phyloP scores from a whole-genome alignment of 208 protist species.

The Leishmania mexicana region DNA sequence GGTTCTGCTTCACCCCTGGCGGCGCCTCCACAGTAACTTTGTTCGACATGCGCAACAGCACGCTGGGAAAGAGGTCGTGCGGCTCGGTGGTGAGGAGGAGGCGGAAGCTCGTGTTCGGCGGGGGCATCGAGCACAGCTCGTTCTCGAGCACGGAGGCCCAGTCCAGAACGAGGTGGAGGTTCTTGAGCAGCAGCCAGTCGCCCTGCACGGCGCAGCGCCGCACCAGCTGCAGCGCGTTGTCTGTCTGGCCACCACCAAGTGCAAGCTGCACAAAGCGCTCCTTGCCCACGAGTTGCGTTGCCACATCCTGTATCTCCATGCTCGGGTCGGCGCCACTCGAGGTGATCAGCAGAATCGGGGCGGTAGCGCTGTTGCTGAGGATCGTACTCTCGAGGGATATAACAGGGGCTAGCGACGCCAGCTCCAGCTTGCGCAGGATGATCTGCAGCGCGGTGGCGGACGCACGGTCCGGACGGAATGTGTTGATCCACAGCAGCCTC shows the following conservation, averaged over 20 bases:
- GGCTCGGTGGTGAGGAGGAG: constrained; percentile 96
- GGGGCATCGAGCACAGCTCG: constrained; percentile 85
- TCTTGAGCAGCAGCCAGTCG: constrained; percentile 96
- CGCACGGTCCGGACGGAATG: constrained; percentile 96
- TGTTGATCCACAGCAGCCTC: constrained; percentile 94
- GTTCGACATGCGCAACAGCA: constrained; percentile 92
- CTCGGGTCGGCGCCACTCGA: constrained; percentile 95
- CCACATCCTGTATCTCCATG: constrained; percentile 93
- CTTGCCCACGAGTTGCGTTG: constrained; percentile 63
- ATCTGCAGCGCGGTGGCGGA: constrained; percentile 73
- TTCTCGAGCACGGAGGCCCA: constrained; percentile 95
- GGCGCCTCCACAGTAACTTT: constrained; percentile 97
- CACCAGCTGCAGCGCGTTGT: constrained; percentile 88
- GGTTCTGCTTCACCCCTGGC: constrained; percentile 96
- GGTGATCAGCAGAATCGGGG: constrained; percentile 94
- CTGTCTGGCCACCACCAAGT: constrained; percentile 94
- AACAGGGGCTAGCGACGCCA: constrained; percentile 73
- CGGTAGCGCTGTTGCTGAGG: constrained; percentile 23
- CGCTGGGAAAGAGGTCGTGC: constrained; percentile 92
- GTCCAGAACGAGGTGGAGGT: constrained; percentile 95
- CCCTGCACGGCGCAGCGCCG: constrained; percentile 84
- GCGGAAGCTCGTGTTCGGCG: constrained; percentile 91
- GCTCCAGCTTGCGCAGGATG: constrained; percentile 61
- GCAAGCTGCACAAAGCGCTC: constrained; percentile 93
- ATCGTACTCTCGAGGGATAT: constrained; percentile 79